A percentile compares a stretch with the other conserved stretches of the same genome.
Evolutionary conservation across 1,284 basidiomycete species (phyloP).

Genomic region (Austroboletus niveus): DNA sequence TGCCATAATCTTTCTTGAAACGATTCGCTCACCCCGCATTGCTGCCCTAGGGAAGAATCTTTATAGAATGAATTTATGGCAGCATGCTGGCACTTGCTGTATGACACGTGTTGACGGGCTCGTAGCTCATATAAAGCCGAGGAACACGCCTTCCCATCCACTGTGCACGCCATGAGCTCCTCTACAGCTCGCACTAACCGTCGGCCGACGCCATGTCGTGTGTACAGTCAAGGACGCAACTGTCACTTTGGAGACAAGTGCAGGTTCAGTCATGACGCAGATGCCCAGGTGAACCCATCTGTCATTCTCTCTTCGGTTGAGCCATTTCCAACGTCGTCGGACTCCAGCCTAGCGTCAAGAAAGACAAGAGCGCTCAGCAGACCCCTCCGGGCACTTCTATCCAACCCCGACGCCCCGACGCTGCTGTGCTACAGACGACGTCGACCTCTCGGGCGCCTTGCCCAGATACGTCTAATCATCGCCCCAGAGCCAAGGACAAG

Average conservation of each 20-base stretch:
- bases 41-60: too few relatives aligned
- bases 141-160: neutral
- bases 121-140: neutral
- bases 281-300: constrained; percentile 6
- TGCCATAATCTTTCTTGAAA: too few relatives aligned
- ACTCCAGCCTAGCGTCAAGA: constrained; percentile 1
- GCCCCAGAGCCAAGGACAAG: constrained; percentile 20
- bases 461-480: constrained; percentile 11
- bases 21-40: too few relatives aligned
- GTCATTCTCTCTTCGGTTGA: neutral
- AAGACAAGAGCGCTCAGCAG: neutral
- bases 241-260: constrained; percentile 27
- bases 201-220: constrained; percentile 14
- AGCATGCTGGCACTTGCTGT: too few relatives aligned
- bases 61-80: too few relatives aligned
- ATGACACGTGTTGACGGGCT: too few relatives aligned
- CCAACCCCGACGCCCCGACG: neutral
- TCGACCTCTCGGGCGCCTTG: neutral
- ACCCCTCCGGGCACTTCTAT: neutral
- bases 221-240: constrained; percentile 17
- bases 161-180: constrained; percentile 13
- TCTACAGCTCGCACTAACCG: neutral
- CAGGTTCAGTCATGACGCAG: constrained; percentile 19
- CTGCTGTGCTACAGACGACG: neutral
- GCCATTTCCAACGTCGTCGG: neutral